These are phyloP conservation scores for Talaromyces sp. DNA, from an alignment of 2,329 filamentous ascomycete genomes.

Conservation along the genomic window DNA sequence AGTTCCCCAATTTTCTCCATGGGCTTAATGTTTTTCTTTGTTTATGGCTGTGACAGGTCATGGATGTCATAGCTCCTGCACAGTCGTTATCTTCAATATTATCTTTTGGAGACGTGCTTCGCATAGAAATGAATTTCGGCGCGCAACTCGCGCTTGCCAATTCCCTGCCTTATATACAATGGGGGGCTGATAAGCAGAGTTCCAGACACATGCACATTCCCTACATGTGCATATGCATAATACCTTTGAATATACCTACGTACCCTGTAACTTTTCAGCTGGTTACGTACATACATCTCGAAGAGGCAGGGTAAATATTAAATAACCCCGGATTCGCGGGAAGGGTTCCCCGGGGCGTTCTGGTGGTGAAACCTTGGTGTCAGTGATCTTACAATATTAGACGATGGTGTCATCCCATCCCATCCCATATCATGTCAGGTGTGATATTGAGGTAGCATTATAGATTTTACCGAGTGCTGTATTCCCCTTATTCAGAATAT, in stretches of 20 bases:
- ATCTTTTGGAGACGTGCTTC: background rate
- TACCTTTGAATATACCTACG: background rate
- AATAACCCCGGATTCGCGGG: conserved; percentile 8
- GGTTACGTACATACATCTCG: background rate
- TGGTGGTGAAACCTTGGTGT: background rate
- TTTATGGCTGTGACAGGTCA: background rate
- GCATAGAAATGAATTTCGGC: background rate
- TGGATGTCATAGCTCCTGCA: background rate
- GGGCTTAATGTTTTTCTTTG: background rate
- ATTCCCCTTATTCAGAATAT: too few relatives aligned
- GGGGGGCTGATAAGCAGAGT: background rate
- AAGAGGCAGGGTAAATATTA: background rate
- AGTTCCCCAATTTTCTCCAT: background rate
- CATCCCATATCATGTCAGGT: background rate
- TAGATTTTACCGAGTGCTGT: background rate
- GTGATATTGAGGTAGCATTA: background rate
- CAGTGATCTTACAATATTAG: background rate
- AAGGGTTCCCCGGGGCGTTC: background rate
- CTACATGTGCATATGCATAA: conserved; percentile 4
- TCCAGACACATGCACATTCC: background rate
- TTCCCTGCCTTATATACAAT: background rate
- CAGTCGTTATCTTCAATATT: background rate
- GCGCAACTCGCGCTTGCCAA: conserved; percentile 3
- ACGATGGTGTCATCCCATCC: background rate
- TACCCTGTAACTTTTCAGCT: background rate